Percentiles rank a stretch among this genome's conserved stretches.
These are phyloP conservation scores for Annona squamosa DNA, from an alignment of 164 flowering plant genomes.

Conservation along the genomic window DNA sequence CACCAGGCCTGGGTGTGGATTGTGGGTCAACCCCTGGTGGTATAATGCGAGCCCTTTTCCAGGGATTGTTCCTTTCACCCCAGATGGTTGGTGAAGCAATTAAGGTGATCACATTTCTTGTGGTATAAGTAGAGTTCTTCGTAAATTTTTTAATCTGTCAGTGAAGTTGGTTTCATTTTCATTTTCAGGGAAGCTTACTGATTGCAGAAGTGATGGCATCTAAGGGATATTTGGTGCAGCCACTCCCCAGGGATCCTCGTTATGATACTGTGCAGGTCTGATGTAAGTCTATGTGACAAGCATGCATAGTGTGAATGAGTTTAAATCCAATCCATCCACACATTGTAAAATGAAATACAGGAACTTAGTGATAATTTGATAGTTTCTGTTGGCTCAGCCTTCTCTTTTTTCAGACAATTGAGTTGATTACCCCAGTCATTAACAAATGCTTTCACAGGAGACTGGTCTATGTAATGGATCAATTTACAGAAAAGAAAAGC, in stretches of 20 bases:
- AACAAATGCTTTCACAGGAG: background rate
- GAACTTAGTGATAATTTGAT: background rate
- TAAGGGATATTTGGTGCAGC: slow-evolving; percentile 72
- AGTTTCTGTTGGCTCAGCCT: background rate
- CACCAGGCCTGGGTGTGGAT: slow-evolving; percentile 80
- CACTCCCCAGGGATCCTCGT: slow-evolving; percentile 60
- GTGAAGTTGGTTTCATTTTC: background rate
- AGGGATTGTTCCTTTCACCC: slow-evolving; percentile 75
- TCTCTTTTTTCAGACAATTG: background rate
- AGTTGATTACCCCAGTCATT: background rate
- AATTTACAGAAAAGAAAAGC: too few species aligned
- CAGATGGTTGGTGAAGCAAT: slow-evolving; percentile 94
- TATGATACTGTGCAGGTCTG: slow-evolving; percentile 80
- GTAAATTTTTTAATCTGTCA: background rate
- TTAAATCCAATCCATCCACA: background rate
- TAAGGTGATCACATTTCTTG: slow-evolving; percentile 37
- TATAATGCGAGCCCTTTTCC: slow-evolving; percentile 68
- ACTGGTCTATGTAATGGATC: background rate
- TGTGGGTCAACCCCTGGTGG: slow-evolving; percentile 89
- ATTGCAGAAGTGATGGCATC: slow-evolving; percentile 84
- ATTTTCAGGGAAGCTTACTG: slow-evolving; percentile 55
- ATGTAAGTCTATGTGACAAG: background rate
- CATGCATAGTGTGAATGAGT: background rate
- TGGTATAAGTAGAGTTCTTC: background rate
- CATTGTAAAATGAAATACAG: background rate